phyloP scores from a whole-genome alignment of 352 stramenopile genomes.

The Phytophthora meadii region DNA sequence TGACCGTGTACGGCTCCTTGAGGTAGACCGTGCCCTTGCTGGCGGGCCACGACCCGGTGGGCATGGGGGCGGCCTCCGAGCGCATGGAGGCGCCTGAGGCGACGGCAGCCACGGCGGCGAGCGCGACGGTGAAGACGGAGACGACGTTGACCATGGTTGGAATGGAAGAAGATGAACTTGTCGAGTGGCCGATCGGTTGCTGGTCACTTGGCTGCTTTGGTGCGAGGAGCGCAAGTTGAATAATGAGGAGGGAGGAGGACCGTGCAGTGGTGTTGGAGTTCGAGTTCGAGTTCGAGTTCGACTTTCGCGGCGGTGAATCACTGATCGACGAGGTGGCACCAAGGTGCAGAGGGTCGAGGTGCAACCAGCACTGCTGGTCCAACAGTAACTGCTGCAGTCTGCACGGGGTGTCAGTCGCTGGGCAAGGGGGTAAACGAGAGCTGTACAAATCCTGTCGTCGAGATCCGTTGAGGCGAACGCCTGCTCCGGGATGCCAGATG shows the following conservation, averaged over 20 bases:
- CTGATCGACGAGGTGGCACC: background rate
- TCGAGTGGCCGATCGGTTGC: background rate
- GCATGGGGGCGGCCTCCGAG: constrained; percentile 29
- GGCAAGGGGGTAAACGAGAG: background rate
- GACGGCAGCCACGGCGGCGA: constrained; percentile 11
- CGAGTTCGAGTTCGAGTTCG: background rate
- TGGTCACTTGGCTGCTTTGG: constrained; percentile 11
- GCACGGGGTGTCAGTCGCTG: background rate
- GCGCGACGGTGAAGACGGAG: constrained; percentile 11
- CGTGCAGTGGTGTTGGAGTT: background rate
- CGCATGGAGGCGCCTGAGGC: constrained; percentile 27
- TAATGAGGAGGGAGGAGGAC: constrained; percentile 6
- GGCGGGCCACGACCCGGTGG: constrained; percentile 31
- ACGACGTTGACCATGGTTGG: constrained; percentile 22
- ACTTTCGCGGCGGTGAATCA: background rate
- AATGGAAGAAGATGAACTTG: background rate
- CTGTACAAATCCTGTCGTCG: constrained; percentile 22
- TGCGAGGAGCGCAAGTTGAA: constrained; percentile 20
- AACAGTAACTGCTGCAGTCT: background rate
- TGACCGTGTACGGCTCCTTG: constrained; percentile 36
- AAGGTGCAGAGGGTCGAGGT: constrained; percentile 1
- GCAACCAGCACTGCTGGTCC: background rate
- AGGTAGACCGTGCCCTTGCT: constrained; percentile 32
- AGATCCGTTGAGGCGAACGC: constrained; percentile 11
- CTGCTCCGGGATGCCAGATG: constrained; percentile 21